phyloP scores from a whole-genome alignment of 139 green algal species.

The Diplosphaera chodatii region DNA sequence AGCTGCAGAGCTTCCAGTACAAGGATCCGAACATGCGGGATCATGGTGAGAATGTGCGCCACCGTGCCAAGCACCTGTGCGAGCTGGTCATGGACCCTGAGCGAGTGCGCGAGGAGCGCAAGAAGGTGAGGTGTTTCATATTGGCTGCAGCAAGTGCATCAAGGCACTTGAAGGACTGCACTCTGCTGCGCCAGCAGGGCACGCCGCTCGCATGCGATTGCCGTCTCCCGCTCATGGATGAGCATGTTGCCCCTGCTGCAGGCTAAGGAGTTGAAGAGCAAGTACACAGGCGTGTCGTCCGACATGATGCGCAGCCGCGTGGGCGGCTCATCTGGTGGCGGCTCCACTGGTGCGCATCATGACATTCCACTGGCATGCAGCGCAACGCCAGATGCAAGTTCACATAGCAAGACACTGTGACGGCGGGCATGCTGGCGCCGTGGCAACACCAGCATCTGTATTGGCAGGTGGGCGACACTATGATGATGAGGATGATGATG shows the following conservation, averaged over 20 bases:
- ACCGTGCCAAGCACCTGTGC: constrained; percentile 70
- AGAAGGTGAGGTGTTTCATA: too few species aligned
- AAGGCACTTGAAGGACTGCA: too few species aligned
- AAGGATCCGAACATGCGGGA: constrained; percentile 70
- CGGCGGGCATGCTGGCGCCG: too few species aligned
- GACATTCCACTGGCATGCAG: too few species aligned
- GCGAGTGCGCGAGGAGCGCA: constrained; percentile 53
- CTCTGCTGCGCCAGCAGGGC: too few species aligned
- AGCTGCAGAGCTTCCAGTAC: constrained; percentile 77
- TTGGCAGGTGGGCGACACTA: not conserved
- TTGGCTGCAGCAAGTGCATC: too few species aligned
- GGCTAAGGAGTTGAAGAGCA: constrained; percentile 55
- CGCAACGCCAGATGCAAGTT: too few species aligned
- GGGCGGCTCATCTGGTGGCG: constrained; percentile 19
- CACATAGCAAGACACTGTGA: too few species aligned
- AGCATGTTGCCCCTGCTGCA: too few species aligned
- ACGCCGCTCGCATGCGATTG: too few species aligned
- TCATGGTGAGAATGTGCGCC: constrained; percentile 81
- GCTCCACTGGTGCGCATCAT: not conserved
- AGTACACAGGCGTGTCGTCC: constrained; percentile 70
- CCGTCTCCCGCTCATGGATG: too few species aligned
- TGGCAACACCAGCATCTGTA: too few species aligned
- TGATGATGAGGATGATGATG: constrained; percentile 12
- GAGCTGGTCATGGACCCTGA: constrained; percentile 54
- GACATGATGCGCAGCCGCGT: constrained; percentile 20